These are phyloP conservation scores for Trichoderma sp. DNA, from an alignment of 2,329 filamentous ascomycete species.

Conservation along the genomic window DNA sequence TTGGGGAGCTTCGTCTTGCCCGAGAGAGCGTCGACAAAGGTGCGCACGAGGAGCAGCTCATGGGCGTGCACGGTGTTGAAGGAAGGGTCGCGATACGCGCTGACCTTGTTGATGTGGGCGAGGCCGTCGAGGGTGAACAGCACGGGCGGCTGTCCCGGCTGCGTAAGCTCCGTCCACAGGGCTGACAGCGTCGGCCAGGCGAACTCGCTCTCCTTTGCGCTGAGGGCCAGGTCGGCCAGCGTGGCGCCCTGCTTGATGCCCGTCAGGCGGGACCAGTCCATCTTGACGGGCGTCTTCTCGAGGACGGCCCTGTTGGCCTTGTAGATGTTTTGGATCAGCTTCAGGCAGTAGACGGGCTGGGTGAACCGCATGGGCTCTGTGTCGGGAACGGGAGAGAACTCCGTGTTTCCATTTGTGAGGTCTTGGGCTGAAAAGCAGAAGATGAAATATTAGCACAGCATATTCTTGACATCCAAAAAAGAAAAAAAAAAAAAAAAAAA, in stretches of 20 bases:
- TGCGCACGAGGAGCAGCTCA: constrained; percentile 71
- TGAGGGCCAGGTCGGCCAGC: constrained; percentile 66
- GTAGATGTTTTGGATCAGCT: constrained; percentile 68
- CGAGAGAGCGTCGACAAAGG: constrained; percentile 70
- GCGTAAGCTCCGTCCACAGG: constrained; percentile 72
- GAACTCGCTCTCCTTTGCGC: constrained; percentile 69
- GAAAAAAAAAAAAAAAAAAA: too few species aligned
- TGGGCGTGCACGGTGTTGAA: constrained; percentile 79
- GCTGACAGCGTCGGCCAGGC: constrained; percentile 79
- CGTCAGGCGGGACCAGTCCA: constrained; percentile 43
- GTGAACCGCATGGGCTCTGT: constrained; percentile 61
- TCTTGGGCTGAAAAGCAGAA: too few species aligned
- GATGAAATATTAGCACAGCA: not conserved
- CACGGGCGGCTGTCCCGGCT: constrained; percentile 54
- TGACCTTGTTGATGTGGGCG: constrained; percentile 74
- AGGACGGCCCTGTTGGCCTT: constrained; percentile 70
- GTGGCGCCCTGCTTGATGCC: constrained; percentile 54
- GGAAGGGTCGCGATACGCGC: constrained; percentile 69
- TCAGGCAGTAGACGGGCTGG: constrained; percentile 74
- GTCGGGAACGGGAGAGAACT: constrained; percentile 69
- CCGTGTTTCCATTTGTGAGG: constrained; percentile 72
- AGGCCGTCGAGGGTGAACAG: constrained; percentile 77
- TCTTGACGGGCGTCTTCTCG: constrained; percentile 43
- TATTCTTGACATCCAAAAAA: too few species aligned
- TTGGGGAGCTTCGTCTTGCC: constrained; percentile 59